Evolutionary conservation across 768 basidiomycete genomes (phyloP).

Genomic region (Rhodotorula diobovata): DNA sequence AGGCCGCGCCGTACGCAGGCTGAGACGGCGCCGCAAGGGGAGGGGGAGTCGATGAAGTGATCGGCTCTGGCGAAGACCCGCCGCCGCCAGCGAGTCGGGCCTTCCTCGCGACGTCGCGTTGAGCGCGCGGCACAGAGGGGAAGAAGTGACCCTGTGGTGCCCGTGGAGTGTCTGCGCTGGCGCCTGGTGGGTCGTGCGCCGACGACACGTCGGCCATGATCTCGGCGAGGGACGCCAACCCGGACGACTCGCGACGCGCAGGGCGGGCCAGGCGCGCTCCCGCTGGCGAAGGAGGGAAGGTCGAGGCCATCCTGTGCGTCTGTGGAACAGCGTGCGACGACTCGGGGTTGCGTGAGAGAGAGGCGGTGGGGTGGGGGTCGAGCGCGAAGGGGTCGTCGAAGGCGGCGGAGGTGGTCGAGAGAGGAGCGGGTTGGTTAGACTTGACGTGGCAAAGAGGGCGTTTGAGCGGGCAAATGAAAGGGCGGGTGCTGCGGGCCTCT

Average conservation of each 20-base stretch:
- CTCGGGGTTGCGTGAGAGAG: no score
- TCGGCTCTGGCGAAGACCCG: not conserved
- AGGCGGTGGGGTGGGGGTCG: no score
- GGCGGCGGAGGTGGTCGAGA: no score
- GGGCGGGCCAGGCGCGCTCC: not conserved
- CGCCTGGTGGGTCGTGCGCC: not conserved
- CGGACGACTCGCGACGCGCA: not conserved
- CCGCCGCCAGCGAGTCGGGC: constrained; percentile 5
- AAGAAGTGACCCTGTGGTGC: constrained; percentile 12
- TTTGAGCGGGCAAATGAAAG: no score
- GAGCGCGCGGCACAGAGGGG: constrained; percentile 13
- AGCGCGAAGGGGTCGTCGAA: no score
- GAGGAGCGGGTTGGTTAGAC: no score
- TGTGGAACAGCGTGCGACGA: no score
- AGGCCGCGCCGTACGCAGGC: not conserved
- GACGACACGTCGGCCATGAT: constrained; percentile 1
- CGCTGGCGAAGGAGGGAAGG: not conserved
- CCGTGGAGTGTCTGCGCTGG: not conserved
- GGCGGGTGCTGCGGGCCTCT: no score
- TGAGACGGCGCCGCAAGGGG: not conserved
- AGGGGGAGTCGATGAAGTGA: not conserved
- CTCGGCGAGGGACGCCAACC: not conserved
- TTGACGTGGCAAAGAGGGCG: no score
- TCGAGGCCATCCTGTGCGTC: not conserved
- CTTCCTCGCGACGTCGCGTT: constrained; percentile 9